Evolutionary conservation across 148 eudicot species (phyloP).

Genomic region (Silene conica): DNA sequence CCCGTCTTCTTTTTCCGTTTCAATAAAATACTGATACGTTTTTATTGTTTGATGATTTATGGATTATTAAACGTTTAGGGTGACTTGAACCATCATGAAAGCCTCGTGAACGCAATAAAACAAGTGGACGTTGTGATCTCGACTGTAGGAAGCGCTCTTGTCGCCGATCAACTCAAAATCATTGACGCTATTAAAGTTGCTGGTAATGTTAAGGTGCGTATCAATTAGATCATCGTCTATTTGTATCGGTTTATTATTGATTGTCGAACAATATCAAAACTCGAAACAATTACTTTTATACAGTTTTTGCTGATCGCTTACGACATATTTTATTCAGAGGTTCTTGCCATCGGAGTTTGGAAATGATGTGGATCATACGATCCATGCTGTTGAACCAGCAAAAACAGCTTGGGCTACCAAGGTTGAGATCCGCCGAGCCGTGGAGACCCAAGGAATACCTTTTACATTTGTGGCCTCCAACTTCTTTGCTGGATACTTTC

Average conservation of each 20-base stretch:
- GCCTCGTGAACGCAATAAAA: conserved; percentile 47
- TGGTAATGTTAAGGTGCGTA: conserved; percentile 54
- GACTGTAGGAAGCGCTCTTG: conserved; percentile 23
- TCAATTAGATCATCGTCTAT: neutral
- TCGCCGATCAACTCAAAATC: conserved; percentile 39
- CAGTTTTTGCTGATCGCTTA: no score
- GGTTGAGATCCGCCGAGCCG: conserved; percentile 39
- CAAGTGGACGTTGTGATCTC: conserved; percentile 67
- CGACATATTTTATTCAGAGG: conserved; percentile 26
- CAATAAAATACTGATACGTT: no score
- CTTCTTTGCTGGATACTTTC: conserved; percentile 39
- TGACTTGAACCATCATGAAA: conserved; percentile 42
- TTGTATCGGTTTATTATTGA: neutral
- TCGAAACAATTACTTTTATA: no score
- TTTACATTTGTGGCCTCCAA: conserved; percentile 39
- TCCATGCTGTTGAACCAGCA: conserved; percentile 46
- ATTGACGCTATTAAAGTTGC: conserved; percentile 57
- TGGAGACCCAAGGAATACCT: conserved; percentile 50
- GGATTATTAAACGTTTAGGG: conserved; percentile 25
- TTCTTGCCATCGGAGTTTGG: conserved; percentile 66
- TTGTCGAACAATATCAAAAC: neutral
- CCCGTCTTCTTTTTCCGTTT: neutral
- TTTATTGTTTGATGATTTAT: neutral
- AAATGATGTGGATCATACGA: conserved; percentile 38
- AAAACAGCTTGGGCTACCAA: conserved; percentile 26